Evolutionary conservation across 306 rosid genomes (phyloP), one percentile per base, ranked within the genome.

Genomic region (Gynostemma pentaphyllum): DNA sequence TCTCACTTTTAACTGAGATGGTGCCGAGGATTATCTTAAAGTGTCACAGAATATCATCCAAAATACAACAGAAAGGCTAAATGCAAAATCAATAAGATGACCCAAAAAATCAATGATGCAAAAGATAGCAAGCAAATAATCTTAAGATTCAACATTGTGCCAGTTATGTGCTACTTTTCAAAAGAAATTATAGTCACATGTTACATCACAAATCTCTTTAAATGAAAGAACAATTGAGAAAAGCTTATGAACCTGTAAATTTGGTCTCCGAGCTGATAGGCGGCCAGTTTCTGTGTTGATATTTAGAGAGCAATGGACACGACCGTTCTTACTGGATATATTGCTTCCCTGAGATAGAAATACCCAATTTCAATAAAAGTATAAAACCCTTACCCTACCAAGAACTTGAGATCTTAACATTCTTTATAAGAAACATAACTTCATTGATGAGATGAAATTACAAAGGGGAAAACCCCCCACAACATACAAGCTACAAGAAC

Each of bases 231-330:
- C 15, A 23, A 42, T 56, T 1, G 61, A 34, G 18, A 47, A 28
- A 54, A 29, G 37, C 10, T 12, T 23, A 48, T 59, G 72, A 68
- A 91, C 98, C 98, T 91, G 98, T 69, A 91, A 81, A 82, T 88
- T 91, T 37, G 96, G 98, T 61, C 96, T 80, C 70, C 98, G 88
- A 66, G 98, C 98, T 46, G 95, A 91, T 70, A 91, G 80, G 49
- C 96, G 94, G 66, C 98, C 96, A 1, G 96, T 91, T 84, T 91
- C 96, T 0, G 95, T 87, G 77, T 87, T 91, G 74, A 91, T 87
- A 78, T 85, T 91, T 50, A 91, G 76, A 29, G 98, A 91, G 74
- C 95, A 91, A 79, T 91, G 98, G 70, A 91, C 77, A 64, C 95
- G 92, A 19, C 70, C 72, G 74, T 91, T 87, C 70, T 72, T 88